phyloP scores from a whole-genome alignment of 495 filamentous ascomycete species.

The Aspergillus leporis region DNA sequence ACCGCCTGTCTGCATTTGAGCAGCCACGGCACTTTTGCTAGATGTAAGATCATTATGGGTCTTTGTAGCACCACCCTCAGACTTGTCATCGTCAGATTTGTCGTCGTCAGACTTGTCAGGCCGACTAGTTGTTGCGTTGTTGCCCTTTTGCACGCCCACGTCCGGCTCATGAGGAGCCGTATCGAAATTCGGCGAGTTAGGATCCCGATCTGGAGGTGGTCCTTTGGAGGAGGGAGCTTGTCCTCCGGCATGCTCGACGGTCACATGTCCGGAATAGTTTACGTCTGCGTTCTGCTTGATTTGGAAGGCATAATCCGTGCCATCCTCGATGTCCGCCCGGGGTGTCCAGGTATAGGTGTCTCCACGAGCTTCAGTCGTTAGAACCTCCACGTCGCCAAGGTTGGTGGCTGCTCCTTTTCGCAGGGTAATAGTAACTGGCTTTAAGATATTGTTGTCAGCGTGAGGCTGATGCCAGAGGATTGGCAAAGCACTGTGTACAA shows the following conservation, averaged over 20 bases:
- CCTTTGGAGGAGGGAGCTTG: slow-evolving; percentile 8
- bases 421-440: slow-evolving; percentile 47
- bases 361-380: slow-evolving; percentile 37
- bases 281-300: slow-evolving; percentile 41
- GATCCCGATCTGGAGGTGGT: slow-evolving; percentile 6
- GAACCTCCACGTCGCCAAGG: slow-evolving; percentile 40
- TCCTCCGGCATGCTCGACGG: slow-evolving; percentile 12
- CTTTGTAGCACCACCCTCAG: slow-evolving; percentile 7
- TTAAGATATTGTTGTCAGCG: not conserved
- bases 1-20: slow-evolving; percentile 12
- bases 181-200: slow-evolving; percentile 9
- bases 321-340: slow-evolving; percentile 34
- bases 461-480: not conserved
- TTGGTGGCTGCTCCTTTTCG: slow-evolving; percentile 42
- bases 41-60: slow-evolving; percentile 15
- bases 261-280: slow-evolving; percentile 50
- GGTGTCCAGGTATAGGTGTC: slow-evolving; percentile 46
- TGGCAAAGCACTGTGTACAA: not conserved
- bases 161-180: slow-evolving; percentile 17
- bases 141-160: slow-evolving; percentile 19
- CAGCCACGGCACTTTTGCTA: slow-evolving; percentile 16
- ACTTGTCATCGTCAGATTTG: no score
- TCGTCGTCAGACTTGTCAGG: not conserved
- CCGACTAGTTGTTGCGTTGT: slow-evolving; percentile 9
- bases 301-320: slow-evolving; percentile 47